phyloP scores from a whole-genome alignment of 2,329 filamentous ascomycete species.

The Sporothrix humicola region DNA sequence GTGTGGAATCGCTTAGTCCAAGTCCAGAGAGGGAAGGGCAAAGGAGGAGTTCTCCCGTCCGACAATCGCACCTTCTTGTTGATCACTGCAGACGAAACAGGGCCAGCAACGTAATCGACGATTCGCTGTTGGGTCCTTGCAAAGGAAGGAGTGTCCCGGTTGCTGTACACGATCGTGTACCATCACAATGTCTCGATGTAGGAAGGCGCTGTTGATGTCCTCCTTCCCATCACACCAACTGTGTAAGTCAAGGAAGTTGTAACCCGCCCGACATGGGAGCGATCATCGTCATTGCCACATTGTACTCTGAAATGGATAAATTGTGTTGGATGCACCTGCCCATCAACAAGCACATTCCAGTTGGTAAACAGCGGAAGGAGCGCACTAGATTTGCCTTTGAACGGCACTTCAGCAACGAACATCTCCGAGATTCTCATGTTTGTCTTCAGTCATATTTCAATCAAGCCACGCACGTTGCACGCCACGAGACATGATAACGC shows the following conservation, averaged over 20 bases:
- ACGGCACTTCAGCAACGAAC: background rate
- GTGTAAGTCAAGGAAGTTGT: background rate
- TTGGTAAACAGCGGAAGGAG: background rate
- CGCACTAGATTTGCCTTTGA: background rate
- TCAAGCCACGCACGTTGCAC: background rate
- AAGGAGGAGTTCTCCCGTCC: background rate
- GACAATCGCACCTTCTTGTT: conserved; percentile 13
- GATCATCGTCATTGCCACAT: conserved; percentile 27
- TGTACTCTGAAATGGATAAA: background rate
- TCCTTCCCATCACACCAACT: too few species aligned
- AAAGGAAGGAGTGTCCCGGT: conserved; percentile 3
- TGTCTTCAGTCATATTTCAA: background rate
- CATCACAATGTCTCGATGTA: background rate
- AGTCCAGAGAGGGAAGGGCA: background rate
- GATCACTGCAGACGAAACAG: conserved; percentile 7
- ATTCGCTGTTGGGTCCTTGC: background rate
- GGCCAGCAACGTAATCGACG: conserved; percentile 2
- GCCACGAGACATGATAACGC: background rate
- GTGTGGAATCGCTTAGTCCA: conserved; percentile 25
- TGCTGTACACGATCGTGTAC: background rate
- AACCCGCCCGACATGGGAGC: conserved; percentile 18
- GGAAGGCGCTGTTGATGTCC: too few species aligned
- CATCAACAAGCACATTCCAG: conserved; percentile 8
- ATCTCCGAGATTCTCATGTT: background rate
- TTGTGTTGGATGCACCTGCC: conserved; percentile 6